Conservation (phyloP, 805 yeast genomes). For the Cyberlindnera xishuangbannaensis region DNA sequence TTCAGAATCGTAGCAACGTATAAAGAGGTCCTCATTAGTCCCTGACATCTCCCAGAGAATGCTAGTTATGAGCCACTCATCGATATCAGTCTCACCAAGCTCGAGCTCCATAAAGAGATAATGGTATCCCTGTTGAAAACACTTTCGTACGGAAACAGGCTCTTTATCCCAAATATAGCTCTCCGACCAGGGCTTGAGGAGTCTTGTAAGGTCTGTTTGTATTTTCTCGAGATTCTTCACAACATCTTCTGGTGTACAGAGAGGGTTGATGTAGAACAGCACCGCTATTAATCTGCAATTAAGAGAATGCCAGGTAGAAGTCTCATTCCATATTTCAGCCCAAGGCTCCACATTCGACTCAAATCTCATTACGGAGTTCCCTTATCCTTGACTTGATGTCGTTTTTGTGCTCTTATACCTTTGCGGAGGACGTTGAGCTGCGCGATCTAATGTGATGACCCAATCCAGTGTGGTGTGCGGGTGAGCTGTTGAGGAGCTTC, state of each 20-base stretch:
- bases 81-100: slow-evolving; percentile 39
- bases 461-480: no score
- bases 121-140: slow-evolving; percentile 1
- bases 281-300: slow-evolving; percentile 4
- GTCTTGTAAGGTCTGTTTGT: slow-evolving; percentile 18
- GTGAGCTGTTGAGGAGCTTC: no score
- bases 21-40: slow-evolving; percentile 32
- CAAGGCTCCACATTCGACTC: background rate
- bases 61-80: slow-evolving; percentile 39
- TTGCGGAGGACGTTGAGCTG: no score
- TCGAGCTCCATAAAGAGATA: slow-evolving; percentile 33
- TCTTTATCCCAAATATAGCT: slow-evolving; percentile 38
- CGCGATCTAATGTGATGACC: no score
- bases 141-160: slow-evolving; percentile 12
- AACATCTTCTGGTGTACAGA: slow-evolving; percentile 18
- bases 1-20: slow-evolving; percentile 45
- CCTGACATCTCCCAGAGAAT: slow-evolving; percentile 34
- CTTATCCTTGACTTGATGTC: no score
- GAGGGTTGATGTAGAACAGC: slow-evolving; percentile 27
- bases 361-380: no score
- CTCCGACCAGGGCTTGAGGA: slow-evolving; percentile 31
- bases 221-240: slow-evolving; percentile 12
- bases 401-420: no score
- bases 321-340: slow-evolving; percentile 13
- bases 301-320: background rate